A percentile compares a stretch with the other conserved stretches of the same genome.
Conservation (phyloP, 257 asterid genomes). For the Salvia hispanica region DNA sequence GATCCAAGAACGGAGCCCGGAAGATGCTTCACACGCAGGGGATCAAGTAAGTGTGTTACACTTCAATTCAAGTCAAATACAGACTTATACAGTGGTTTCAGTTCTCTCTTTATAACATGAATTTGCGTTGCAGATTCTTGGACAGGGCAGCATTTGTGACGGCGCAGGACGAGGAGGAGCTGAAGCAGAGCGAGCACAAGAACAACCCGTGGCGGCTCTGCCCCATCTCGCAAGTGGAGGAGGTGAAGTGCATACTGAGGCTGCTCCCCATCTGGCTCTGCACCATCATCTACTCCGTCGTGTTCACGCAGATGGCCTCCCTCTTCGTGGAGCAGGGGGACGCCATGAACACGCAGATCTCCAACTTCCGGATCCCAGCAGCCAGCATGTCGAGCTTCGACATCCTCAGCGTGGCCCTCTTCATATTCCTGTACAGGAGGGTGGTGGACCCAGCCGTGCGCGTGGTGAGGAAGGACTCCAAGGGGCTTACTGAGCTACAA, state of each 20-base stretch:
- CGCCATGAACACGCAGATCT: constrained; percentile 69
- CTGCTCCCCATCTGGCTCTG: constrained; percentile 95
- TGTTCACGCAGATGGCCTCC: constrained; percentile 96
- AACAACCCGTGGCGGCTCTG: constrained; percentile 77
- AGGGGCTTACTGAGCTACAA: constrained; percentile 78
- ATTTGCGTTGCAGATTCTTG: constrained; percentile 52
- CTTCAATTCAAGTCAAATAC: no score
- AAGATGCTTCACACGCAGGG: constrained; percentile 87
- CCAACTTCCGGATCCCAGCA: constrained; percentile 77
- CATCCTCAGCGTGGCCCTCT: constrained; percentile 77
- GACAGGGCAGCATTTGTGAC: constrained; percentile 79
- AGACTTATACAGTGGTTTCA: no score
- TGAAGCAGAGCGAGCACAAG: constrained; percentile 39
- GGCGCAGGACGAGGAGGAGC: constrained; percentile 50
- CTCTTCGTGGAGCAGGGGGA: constrained; percentile 96
- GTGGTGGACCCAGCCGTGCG: constrained; percentile 62
- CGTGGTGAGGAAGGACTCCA: constrained; percentile 36
- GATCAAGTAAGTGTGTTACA: constrained; percentile 58
- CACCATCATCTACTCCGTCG: constrained; percentile 90
- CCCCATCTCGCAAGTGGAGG: constrained; percentile 93
- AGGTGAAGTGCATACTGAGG: constrained; percentile 81
- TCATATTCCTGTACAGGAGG: constrained; percentile 79
- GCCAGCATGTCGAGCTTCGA: constrained; percentile 97
- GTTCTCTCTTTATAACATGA: no score
- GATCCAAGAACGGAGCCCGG: constrained; percentile 36